A percentile compares a stretch with the other conserved stretches of the same genome.
phyloP scores from a whole-genome alignment of 2,329 filamentous ascomycete species.

The Hymenoscyphus linearis region DNA sequence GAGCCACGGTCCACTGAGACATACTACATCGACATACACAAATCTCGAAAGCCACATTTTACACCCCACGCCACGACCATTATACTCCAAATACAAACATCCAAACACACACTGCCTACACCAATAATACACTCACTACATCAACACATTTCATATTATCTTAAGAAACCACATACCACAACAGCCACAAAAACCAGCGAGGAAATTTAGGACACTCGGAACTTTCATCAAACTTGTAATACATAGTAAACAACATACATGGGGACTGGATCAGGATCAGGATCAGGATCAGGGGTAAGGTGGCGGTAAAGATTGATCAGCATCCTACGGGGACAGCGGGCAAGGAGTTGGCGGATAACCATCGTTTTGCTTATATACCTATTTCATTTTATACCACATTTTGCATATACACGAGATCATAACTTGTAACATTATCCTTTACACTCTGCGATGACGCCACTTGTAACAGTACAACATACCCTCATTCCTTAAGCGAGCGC shows the following conservation, averaged over 20 bases:
- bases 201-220: neutral
- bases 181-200: neutral
- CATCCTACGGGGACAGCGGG: neutral
- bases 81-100: neutral
- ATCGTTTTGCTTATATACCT: neutral
- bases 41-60: too few species aligned
- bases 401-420: neutral
- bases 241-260: neutral
- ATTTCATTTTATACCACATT: neutral
- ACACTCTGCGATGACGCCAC: neutral
- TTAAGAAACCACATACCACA: neutral
- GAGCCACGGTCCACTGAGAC: too few species aligned
- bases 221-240: neutral
- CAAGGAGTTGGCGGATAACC: neutral
- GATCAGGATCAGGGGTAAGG: neutral
- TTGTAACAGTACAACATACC: neutral
- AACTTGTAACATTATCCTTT: neutral
- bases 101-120: neutral
- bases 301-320: neutral
- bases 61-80: neutral
- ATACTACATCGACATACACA: too few species aligned
- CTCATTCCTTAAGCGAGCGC: neutral
- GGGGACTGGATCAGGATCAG: neutral
- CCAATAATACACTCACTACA: neutral
- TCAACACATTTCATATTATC: neutral